Evolutionary conservation across 345 rosid species (phyloP), one percentile per base, ranked within the genome.

Genomic region (Hevea brasiliensis): DNA sequence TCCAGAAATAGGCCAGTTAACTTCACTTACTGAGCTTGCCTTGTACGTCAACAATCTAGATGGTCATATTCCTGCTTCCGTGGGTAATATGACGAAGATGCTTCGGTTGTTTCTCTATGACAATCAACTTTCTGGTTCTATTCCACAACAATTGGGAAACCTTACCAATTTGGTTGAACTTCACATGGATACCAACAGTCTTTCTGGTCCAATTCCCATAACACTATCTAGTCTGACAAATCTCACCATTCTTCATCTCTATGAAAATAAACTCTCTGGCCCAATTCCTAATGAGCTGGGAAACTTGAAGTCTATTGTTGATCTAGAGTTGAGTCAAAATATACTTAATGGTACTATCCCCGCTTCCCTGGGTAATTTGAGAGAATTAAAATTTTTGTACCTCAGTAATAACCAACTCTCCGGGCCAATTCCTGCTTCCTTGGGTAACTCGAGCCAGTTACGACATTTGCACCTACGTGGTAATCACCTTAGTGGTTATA

Each of bases 31-130:
- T 8, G 74, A 56, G 62, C 74, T 78, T 56, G 55, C 53, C 27
- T n/a, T 78, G 23, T 58, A 35, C 3, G 35, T 21, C 24, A 79
- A 50, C 13, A 3, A 27, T 20, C 53, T 77, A 11, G 45, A 51
- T 0, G 84, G 81, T 47, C 24, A 59, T 4, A 61, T 81, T n/a
- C 84, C 81, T 55, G 11, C 66, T 54, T 77, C 76, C n/a, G 2
- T 81, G 8, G 71, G 71, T 6, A 67, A 77, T 54, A 23, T 63
- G 44, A 69, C 55, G 18, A 42, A 42, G 21, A 11, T 75, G 62
- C 32, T 8, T 21, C 7, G 11, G 41, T 53, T 70, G 29, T 63
- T 13, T 54, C 57, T 69, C 32, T 29, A 62, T 23, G 18, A 42
- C 2, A 76, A 63, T 51, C 20, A 15, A 3, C 57, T 74, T 26